Conservation (phyloP, 2,329 filamentous ascomycete species). For the Claviceps pusilla region DNA sequence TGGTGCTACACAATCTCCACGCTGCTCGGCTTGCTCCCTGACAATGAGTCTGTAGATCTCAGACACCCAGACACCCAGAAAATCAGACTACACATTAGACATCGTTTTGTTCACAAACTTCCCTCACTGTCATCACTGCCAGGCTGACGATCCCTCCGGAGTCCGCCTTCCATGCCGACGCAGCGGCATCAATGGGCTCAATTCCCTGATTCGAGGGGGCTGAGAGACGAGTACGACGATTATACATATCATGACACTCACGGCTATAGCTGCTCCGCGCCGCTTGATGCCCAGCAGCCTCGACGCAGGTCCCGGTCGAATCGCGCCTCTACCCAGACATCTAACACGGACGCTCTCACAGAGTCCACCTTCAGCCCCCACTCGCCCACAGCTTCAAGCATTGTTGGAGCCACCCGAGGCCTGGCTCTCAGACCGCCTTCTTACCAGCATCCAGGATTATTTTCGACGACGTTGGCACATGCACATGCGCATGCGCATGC, state of each 20-base stretch:
- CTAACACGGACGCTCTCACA: conserved; percentile 37
- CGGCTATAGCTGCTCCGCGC: conserved; percentile 5
- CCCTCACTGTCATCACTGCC: too few species aligned
- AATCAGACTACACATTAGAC: not conserved
- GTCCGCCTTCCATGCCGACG: conserved; percentile 2
- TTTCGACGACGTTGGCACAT: conserved; percentile 13
- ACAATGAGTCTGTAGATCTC: not conserved
- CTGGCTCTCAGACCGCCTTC: conserved; percentile 46
- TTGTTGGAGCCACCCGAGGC: conserved; percentile 31
- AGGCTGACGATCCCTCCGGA: too few species aligned
- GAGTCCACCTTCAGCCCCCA: conserved; percentile 44
- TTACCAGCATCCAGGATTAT: conserved; percentile 26
- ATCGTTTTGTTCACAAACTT: not conserved
- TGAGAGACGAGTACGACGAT: conserved; percentile 5
- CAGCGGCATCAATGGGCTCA: conserved; percentile 40
- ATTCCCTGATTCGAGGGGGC: conserved; percentile 28
- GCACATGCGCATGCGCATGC: not conserved
- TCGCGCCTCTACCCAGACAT: conserved; percentile 40
- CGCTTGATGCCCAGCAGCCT: conserved; percentile 20
- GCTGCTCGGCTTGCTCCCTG: not conserved
- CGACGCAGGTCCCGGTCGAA: conserved; percentile 32
- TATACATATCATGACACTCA: conserved; percentile 3
- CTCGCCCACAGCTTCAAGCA: conserved; percentile 38
- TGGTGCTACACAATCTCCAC: not conserved
- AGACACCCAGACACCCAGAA: not conserved